Base-by-base conservation (phyloP, 2,329 filamentous ascomycete species). In the Emergomyces orientalis region DNA sequence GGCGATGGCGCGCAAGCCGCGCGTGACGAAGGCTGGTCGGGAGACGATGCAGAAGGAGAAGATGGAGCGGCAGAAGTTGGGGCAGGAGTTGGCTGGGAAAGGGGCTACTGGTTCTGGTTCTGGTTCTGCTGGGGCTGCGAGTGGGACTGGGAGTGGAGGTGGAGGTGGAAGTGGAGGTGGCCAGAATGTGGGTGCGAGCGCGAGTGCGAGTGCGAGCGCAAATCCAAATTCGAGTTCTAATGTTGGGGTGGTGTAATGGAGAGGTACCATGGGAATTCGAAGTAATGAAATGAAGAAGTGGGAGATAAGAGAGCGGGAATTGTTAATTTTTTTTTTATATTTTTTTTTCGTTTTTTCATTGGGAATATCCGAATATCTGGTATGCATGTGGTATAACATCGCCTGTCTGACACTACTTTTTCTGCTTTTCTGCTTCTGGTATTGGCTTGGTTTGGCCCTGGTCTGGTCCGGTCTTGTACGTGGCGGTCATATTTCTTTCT, bases 31-130 rank as follows among this genome's bases (percentile, higher is more conserved):
- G 59, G 66, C 66, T 6, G 62, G 64, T n/a, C 43, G 59, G 22
- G 59, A 59, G 34, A 45, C 57, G 49, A 66, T 65, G 64, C 63
- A 66, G 58, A 66, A 65, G 54, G 66, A 67, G 58, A 66, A 66
- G 43, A 27, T 56, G n/a, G 64, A 67, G 49, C 54, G 66, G 45
- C 64, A 67, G 56, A 66, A 64, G 58, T 32, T 65, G 49, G 66
- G 56, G 7, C 49, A 59, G 51, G 66, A 62, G 66, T 59, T 51
- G 65, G 62, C 57, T 6, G 62, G 39, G 55, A 63, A 62, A 27
- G 55, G 47, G 19, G n/a, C 3, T 27, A 8, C 7, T 19, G 59
- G 27, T 27, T 47, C 7, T 30, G 32, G 27, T 47, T 11, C 11
- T 17, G 25, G n/a, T 47, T 17, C 43, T 32, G 56, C n/a, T 45